These are phyloP conservation scores for Oryza glumipatula DNA, from an alignment of 176 grass and related monocot genomes.

Conservation along the genomic window DNA sequence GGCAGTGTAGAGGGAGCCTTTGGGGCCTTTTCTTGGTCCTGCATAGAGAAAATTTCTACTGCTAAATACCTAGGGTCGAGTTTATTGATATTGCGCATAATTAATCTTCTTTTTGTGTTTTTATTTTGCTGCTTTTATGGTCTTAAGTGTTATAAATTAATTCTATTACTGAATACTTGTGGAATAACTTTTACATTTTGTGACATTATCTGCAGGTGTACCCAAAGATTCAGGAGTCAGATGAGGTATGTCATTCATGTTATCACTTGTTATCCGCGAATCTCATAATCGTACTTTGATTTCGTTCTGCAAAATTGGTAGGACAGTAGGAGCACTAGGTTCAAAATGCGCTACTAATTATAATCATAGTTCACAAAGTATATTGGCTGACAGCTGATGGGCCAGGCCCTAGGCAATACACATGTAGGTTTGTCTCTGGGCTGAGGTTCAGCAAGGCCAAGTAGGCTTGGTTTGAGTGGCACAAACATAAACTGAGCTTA, in stretches of 20 bases:
- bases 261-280: slow-evolving; percentile 1
- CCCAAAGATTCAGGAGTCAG: slow-evolving; percentile 83
- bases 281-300: slow-evolving; percentile 4
- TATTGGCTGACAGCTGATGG: neutral
- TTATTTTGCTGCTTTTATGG: slow-evolving; percentile 9
- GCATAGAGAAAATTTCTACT: too few species aligned
- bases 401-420: neutral
- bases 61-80: too few species aligned
- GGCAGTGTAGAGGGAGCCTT: too few species aligned
- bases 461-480: neutral
- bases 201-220: slow-evolving; percentile 63
- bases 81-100: neutral
- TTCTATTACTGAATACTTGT: slow-evolving; percentile 12
- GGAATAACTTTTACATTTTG: slow-evolving; percentile 13
- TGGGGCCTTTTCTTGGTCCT: too few species aligned
- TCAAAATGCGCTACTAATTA: neutral
- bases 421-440: neutral
- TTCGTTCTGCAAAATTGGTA: slow-evolving; percentile 17
- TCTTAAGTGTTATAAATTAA: slow-evolving; percentile 2
- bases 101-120: neutral
- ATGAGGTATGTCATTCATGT: slow-evolving; percentile 62
- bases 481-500: neutral
- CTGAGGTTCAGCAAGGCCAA: neutral
- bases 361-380: neutral
- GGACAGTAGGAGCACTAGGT: neutral